Conservation (phyloP, 2,329 filamentous ascomycete genomes). For the Trichocomaceae sp. region DNA sequence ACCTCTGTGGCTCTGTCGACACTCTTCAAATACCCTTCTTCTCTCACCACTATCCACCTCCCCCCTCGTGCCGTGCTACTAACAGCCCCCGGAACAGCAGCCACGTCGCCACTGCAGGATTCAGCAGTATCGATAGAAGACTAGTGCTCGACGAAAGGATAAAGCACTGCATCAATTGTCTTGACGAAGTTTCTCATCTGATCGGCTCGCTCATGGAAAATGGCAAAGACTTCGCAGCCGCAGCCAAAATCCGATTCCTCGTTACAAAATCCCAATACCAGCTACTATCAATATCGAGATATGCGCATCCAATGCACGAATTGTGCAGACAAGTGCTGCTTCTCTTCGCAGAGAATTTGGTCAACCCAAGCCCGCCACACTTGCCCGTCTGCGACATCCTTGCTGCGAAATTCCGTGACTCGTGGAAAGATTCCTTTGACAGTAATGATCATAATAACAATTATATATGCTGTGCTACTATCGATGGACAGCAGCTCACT, state of each 20-base stretch:
- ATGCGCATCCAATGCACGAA: neutral
- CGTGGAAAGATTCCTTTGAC: neutral
- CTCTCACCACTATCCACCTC: neutral
- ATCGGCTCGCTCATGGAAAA: slow-evolving; percentile 1
- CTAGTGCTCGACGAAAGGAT: neutral
- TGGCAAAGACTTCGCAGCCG: neutral
- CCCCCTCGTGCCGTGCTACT: neutral
- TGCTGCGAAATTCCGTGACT: neutral
- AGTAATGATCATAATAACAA: neutral
- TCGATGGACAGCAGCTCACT: neutral
- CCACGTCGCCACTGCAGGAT: neutral
- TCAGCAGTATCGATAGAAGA: neutral
- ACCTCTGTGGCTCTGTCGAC: slow-evolving; percentile 7
- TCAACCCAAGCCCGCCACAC: neutral
- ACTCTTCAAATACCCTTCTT: slow-evolving; percentile 4
- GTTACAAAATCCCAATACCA: slow-evolving; percentile 8
- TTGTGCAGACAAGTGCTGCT: neutral
- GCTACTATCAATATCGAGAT: neutral
- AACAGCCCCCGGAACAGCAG: neutral
- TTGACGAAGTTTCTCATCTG: neutral
- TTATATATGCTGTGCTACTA: neutral
- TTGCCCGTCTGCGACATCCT: slow-evolving; percentile 6
- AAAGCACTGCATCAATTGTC: neutral
- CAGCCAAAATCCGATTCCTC: slow-evolving; percentile 6
- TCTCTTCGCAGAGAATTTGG: slow-evolving; percentile 1